These are phyloP conservation scores for Mallotus japonicus DNA, from an alignment of 441 rosid genomes.

Conservation along the genomic window DNA sequence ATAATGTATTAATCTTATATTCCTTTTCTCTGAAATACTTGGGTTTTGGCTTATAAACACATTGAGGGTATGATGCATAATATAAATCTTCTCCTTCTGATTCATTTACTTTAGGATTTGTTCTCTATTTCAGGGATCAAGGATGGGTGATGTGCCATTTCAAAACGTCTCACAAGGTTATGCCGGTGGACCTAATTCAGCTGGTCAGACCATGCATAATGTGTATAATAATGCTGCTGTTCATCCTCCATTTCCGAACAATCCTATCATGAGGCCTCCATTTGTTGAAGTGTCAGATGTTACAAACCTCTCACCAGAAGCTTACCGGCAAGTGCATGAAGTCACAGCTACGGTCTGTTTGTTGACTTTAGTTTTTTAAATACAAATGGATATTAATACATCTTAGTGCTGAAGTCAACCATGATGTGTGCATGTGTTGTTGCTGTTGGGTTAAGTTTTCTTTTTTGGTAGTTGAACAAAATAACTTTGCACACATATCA, in stretches of 20 bases:
- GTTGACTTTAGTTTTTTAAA: constrained; percentile 15
- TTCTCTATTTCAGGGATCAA: constrained; percentile 47
- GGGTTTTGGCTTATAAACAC: background rate
- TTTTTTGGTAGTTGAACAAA: constrained; percentile 13
- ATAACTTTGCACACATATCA: constrained; percentile 27
- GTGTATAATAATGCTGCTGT: constrained; percentile 38
- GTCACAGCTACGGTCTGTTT: constrained; percentile 72
- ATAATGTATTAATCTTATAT: background rate
- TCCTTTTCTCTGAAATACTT: background rate
- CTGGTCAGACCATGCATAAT: constrained; percentile 50
- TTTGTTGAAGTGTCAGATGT: constrained; percentile 45
- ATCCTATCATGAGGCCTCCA: constrained; percentile 46
- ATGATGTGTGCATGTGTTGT: background rate
- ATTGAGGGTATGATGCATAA: background rate
- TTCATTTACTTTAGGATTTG: constrained; percentile 7
- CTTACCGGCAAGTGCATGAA: constrained; percentile 79
- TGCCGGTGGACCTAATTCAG: constrained; percentile 47
- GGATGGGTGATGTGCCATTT: constrained; percentile 44
- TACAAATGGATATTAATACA: background rate
- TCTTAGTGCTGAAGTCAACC: background rate
- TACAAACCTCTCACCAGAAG: constrained; percentile 59
- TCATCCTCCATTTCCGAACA: constrained; percentile 50
- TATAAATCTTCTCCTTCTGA: constrained; percentile 5
- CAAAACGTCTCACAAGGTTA: constrained; percentile 45
- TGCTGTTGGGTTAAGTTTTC: too few relatives aligned